Evolutionary conservation across 768 basidiomycete species (phyloP).

Genomic region (Xanthoconium stramineum): DNA sequence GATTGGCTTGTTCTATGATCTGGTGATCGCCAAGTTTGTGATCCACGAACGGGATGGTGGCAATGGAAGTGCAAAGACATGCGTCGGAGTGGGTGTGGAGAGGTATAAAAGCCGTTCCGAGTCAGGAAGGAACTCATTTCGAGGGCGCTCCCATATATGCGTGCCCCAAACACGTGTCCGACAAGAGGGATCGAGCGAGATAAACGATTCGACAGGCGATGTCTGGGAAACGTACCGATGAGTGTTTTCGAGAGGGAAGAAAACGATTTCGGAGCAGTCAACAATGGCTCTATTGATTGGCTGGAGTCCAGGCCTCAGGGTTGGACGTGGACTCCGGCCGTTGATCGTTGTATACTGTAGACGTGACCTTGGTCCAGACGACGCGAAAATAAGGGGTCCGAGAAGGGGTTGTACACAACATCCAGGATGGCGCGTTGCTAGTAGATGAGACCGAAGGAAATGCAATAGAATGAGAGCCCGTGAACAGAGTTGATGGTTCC

Average conservation of each 20-base stretch:
- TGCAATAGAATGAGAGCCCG: slow-evolving; percentile 82
- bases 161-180: slow-evolving; percentile 92
- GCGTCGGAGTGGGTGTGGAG: slow-evolving; percentile 73
- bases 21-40: slow-evolving; percentile 90
- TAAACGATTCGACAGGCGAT: background rate
- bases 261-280: slow-evolving; percentile 59
- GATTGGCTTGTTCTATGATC: slow-evolving; percentile 88
- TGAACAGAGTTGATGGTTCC: slow-evolving; percentile 89
- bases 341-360: slow-evolving; percentile 70
- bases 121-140: slow-evolving; percentile 90
- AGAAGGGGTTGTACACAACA: slow-evolving; percentile 91
- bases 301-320: slow-evolving; percentile 41
- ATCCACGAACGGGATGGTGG: slow-evolving; percentile 73
- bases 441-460: slow-evolving; percentile 92
- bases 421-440: slow-evolving; percentile 79
- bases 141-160: slow-evolving; percentile 93
- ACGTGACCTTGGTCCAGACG: background rate
- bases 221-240: slow-evolving; percentile 43
- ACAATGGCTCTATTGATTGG: slow-evolving; percentile 56
- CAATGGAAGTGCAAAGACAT: slow-evolving; percentile 55
- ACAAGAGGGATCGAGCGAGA: slow-evolving; percentile 66
- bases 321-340: slow-evolving; percentile 76
- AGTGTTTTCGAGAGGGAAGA: slow-evolving; percentile 70
- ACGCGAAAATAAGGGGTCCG: slow-evolving; percentile 53
- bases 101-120: slow-evolving; percentile 80